A percentile compares a stretch with the other conserved stretches of the same genome.
Conservation (phyloP, 164 flowering plant species). For the Vitis cinerea region DNA sequence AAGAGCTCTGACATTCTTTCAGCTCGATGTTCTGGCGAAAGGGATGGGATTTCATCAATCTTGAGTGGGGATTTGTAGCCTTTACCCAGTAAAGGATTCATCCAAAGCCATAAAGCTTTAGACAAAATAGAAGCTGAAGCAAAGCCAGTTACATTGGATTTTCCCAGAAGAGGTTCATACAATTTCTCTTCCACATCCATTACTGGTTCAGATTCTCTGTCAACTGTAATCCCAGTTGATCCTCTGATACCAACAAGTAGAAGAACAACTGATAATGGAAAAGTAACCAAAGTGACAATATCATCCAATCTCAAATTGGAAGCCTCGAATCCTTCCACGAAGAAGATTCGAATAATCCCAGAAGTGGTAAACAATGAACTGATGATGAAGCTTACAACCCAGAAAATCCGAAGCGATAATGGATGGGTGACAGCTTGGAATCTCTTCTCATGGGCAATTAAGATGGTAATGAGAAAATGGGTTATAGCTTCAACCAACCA, state of each 20-base stretch:
- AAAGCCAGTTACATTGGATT: constrained; percentile 47
- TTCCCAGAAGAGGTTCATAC: constrained; percentile 38
- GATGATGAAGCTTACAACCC: constrained; percentile 50
- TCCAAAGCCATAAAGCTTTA: constrained; percentile 72
- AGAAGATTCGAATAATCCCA: constrained; percentile 40
- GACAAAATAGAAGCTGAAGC: constrained; percentile 71
- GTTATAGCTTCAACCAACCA: constrained; percentile 67
- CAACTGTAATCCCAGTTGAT: constrained; percentile 56
- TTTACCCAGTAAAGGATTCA: constrained; percentile 76
- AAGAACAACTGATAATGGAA: constrained; percentile 50
- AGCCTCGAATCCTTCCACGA: constrained; percentile 9
- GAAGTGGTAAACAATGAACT: constrained; percentile 46
- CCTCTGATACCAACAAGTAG: constrained; percentile 53
- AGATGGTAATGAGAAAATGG: constrained; percentile 34
- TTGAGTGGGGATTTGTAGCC: constrained; percentile 72
- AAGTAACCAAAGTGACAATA: constrained; percentile 34
- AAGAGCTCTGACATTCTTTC: constrained; percentile 66
- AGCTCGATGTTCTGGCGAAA: constrained; percentile 77
- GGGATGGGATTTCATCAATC: constrained; percentile 68
- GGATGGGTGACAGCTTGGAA: constrained; percentile 67
- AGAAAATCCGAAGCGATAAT: constrained; percentile 58
- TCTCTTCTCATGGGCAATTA: constrained; percentile 73
- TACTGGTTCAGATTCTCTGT: constrained; percentile 18
- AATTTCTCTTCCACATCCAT: constrained; percentile 25
- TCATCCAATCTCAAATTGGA: constrained; percentile 51